Evolutionary conservation across 2,329 filamentous ascomycete genomes (phyloP), one percentile per base, ranked within the genome.

Genomic region (Mycosphaerella sp.): DNA sequence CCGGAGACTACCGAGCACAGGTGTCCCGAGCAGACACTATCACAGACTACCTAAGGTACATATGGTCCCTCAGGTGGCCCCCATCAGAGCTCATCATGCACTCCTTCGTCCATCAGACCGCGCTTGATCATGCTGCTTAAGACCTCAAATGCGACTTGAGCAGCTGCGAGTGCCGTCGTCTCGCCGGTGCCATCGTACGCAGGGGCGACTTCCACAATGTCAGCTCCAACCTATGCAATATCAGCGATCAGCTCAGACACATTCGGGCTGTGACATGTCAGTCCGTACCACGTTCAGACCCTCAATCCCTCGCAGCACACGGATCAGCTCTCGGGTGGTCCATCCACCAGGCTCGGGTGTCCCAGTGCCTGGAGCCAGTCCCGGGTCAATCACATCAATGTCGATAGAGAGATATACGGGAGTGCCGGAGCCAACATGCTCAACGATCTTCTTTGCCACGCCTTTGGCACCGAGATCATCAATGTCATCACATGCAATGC

Each of bases 341-440:
- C 90, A 95, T 38, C 90, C 90, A 54, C 91, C 90, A 0, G 89
- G 86, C 74, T 95, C 90, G 0, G 90, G 90, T 0, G 90, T 95
- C 1, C 90, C 91, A 38, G 66, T 66, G n/a, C 62, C 64, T 0
- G 89, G 88, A 2, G 82, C 82, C 47, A 83, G 73, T 32, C 80
- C 84, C 0, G 87, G 87, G 68, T 92, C 87, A 45, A 92, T 75
- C 0, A 91, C 86, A 69, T 92, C 87, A 61, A 91, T 91, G 66
- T 92, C 87, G 12, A 92, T 80, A 36, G 81, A 86, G 8, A 95
- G 74, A 67, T 95, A 95, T 1, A 95, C 88, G 0, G 88, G 89
- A 60, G 81, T 82, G 59, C 88, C 81, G 0, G 80, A 83, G 1
- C 88, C 89, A 4, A 95, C 82, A 1, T 83, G 79, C 6, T 79